Base-by-base conservation (phyloP, 2,329 filamentous ascomycete genomes). In the Pseudocercospora cruenta region DNA sequence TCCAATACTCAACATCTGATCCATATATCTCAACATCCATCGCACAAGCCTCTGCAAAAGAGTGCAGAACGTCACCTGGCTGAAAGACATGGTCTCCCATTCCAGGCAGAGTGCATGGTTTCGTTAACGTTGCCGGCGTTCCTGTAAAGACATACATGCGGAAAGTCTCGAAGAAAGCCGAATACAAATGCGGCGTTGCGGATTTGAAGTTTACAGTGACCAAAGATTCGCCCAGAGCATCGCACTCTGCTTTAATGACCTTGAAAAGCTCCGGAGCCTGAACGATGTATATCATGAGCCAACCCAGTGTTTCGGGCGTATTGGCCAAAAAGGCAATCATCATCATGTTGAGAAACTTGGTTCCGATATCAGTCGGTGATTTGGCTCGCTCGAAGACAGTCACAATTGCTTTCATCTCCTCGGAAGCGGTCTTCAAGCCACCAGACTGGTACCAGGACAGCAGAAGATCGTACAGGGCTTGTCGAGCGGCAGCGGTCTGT, bases 261-360 rank as follows among this genome's bases (percentile, higher is more conserved):
- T 65, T 61, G 28, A 33, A 65, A 2, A 65, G 58, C 19, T 33
- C 31, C 4, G 63, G 63, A 7, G 58, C 58, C 24, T 65, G 63
- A 7, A 57, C 24, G n/a, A 65, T 9, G 22, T 65, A 33, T 6
- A 28, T 49, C 28, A 65, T 61, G 8, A 65, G 21, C 63, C 63
- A 65, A 4, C 63, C 63, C 10, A 65, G 22, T 14, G 58, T 61
- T 28, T 65, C 63, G 1, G 63, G 63, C 6, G 58, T 65, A 21
- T 65, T 65, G 1, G 63, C 63, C n/a, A 65, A 14, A 36, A 65
- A 65, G 0, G 63, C 63, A 7, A 61, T 57, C 31, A 65, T 57
- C 58, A 65, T 60, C 63, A 65, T 65, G 21, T 61, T 65, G 22
- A 65, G 26, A 47, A 65, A 65, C 33, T 65, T 65, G 24, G 36